A percentile compares a stretch with the other conserved stretches of the same genome.
phyloP scores from a whole-genome alignment of 768 basidiomycete genomes.

The Pleurotus sapidus region DNA sequence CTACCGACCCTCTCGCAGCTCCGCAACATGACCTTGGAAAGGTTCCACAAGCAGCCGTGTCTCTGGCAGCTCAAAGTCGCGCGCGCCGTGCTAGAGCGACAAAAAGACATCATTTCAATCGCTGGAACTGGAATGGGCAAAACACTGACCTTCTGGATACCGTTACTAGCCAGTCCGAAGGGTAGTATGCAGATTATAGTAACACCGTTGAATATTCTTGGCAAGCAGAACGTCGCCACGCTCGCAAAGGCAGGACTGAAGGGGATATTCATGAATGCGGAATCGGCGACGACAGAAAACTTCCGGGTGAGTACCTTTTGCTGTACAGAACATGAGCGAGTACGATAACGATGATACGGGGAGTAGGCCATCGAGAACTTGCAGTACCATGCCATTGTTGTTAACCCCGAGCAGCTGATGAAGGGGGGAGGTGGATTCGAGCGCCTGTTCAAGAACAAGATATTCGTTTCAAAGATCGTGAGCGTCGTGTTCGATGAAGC shows the following conservation, averaged over 20 bases:
- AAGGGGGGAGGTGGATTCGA: slow-evolving; percentile 5
- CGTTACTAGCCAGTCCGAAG: slow-evolving; percentile 17
- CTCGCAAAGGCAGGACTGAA: slow-evolving; percentile 13
- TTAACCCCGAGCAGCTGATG: slow-evolving; percentile 22
- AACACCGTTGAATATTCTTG: slow-evolving; percentile 21
- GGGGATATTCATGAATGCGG: slow-evolving; percentile 15
- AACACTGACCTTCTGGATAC: slow-evolving; percentile 29
- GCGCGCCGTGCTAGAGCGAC: slow-evolving; percentile 14
- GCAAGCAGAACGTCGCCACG: slow-evolving; percentile 15
- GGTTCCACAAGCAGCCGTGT: slow-evolving; percentile 12
- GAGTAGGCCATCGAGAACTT: slow-evolving; percentile 18
- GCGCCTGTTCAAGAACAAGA: slow-evolving; percentile 12
- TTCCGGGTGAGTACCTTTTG: slow-evolving; percentile 13
- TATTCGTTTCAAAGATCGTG: slow-evolving; percentile 21
- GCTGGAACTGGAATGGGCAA: slow-evolving; percentile 28
- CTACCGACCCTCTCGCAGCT: neutral
- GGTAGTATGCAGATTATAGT: slow-evolving; percentile 20
- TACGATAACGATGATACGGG: no score
- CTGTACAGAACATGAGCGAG: no score
- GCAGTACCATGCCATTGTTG: slow-evolving; percentile 16
- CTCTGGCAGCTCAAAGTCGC: slow-evolving; percentile 17
- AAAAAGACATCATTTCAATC: slow-evolving; percentile 19
- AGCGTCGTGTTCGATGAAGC: slow-evolving; percentile 31
- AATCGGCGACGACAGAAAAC: slow-evolving; percentile 14
- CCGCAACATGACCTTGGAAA: neutral